Evolutionary conservation across 2,329 filamentous ascomycete species (phyloP).

Genomic region (Calonectria naviculata): DNA sequence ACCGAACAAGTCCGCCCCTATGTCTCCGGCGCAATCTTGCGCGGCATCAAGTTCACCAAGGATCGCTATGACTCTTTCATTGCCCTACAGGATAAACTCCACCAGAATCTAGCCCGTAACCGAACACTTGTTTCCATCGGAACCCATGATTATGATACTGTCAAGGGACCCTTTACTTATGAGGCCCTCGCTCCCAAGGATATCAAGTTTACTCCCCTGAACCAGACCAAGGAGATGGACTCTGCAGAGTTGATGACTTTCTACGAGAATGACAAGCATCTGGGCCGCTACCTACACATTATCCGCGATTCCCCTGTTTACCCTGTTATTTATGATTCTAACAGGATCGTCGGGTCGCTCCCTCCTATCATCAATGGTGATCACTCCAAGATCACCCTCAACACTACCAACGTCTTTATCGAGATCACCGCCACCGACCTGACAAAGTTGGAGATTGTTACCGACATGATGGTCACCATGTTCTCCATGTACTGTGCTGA

Average conservation of each 20-base stretch:
- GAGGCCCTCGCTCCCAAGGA: slow-evolving; percentile 92
- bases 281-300: slow-evolving; percentile 92
- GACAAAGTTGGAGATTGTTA: slow-evolving; percentile 96
- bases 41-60: slow-evolving; percentile 91
- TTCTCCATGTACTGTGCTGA: slow-evolving; percentile 93
- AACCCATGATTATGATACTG: slow-evolving; percentile 94
- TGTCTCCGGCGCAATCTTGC: slow-evolving; percentile 88
- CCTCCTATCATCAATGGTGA: slow-evolving; percentile 98
- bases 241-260: slow-evolving; percentile 91
- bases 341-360: slow-evolving; percentile 88
- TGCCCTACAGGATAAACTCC: slow-evolving; percentile 95
- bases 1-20: slow-evolving; percentile 86
- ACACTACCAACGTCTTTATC: slow-evolving; percentile 95
- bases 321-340: slow-evolving; percentile 93
- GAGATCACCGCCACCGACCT: slow-evolving; percentile 96
- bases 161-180: slow-evolving; percentile 96
- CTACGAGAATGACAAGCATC: slow-evolving; percentile 94
- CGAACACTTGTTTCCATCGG: slow-evolving; percentile 96
- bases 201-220: slow-evolving; percentile 90
- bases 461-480: slow-evolving; percentile 96
- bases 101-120: slow-evolving; percentile 94
- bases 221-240: slow-evolving; percentile 90
- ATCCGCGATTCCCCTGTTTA: slow-evolving; percentile 95
- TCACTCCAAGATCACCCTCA: slow-evolving; percentile 92
- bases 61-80: slow-evolving; percentile 98